Conservation (phyloP, 2,329 filamentous ascomycete species). For the Fusarium tanahbumbuense region DNA sequence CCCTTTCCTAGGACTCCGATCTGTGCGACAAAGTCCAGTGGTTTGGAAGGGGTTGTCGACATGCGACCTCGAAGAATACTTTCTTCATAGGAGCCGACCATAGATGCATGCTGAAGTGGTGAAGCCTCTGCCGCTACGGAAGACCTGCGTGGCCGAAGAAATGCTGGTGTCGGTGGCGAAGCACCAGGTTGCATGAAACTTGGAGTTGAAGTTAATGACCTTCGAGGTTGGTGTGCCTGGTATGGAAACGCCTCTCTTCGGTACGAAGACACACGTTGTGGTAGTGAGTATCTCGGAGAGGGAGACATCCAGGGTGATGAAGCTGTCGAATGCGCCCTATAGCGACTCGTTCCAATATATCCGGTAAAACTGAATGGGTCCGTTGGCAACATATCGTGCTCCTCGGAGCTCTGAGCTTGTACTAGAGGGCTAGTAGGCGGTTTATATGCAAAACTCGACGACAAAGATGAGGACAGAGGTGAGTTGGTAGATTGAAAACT, state of each 20-base stretch:
- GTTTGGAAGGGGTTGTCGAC: constrained; percentile 94
- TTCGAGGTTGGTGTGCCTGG: constrained; percentile 81
- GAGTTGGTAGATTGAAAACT: constrained; percentile 63
- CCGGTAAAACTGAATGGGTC: constrained; percentile 63
- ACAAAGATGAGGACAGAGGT: constrained; percentile 76
- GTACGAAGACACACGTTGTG: constrained; percentile 50
- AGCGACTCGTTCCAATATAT: constrained; percentile 65
- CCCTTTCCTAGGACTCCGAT: constrained; percentile 93
- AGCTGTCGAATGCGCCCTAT: constrained; percentile 76
- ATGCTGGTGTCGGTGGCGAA: constrained; percentile 63
- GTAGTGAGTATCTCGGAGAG: constrained; percentile 48
- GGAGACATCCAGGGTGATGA: constrained; percentile 58
- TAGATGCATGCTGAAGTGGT: constrained; percentile 87
- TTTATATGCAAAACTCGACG: constrained; percentile 84
- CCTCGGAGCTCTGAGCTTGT: constrained; percentile 86
- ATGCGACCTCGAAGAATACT: constrained; percentile 94
- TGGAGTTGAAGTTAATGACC: constrained; percentile 75
- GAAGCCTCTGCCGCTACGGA: constrained; percentile 81
- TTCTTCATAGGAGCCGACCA: constrained; percentile 98
- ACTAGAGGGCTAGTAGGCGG: constrained; percentile 93
- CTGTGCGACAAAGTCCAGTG: constrained; percentile 91
- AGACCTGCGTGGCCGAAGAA: constrained; percentile 69
- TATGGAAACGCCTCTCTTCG: constrained; percentile 74
- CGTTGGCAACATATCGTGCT: constrained; percentile 67
- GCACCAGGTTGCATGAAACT: constrained; percentile 52